Base-by-base conservation (phyloP, 371 early-diverging fungal genomes). In the Phascolomyces articulosus region DNA sequence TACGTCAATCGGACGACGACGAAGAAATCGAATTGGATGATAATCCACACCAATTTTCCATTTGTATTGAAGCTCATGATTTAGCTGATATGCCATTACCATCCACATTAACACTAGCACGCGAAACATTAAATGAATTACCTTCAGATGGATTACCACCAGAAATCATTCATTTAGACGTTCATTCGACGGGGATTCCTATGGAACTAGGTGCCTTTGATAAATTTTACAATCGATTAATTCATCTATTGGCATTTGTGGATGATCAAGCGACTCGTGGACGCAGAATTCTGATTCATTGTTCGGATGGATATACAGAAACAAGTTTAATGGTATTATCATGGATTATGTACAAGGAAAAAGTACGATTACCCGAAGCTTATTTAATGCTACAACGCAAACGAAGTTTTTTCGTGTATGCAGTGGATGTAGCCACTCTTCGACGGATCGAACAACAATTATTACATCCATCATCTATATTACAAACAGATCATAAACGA, bases 221-320 rank as follows among this genome's bases (percentile, higher is more conserved):
- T 20, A 53, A 54, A 15, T 78, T 83, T 41, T 70, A 60, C 40
- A 54, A 58, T 1, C 64, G 69, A 0, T 40, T 83, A 2, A 28
- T 65, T 1, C 65, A 62, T n/a, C 40, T 89, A 56, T 56, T 84
- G 59, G 62, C 55, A 28, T 74, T 82, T 66, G 72, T 85, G 62
- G 70, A 75, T 27, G 65, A 73, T 23, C 76, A 82, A 64, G 59
- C 71, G n/a, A 62, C 58, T 0, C 24, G 59, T 4, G 68, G 77
- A 11, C 74, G 83, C 4, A 72, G 67, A 4, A 79, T 85, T 9
- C 62, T 89, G 34, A 81, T 89, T 51, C 86, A 89, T 59, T 89
- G 87, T 48, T 71, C 83, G 2, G 89, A 89, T 51, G 89, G 87
- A 13, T 89, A 89, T 55, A 87, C 86, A 0, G 89, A 89, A 58